Conservation (phyloP, 768 basidiomycete genomes). For the Mycena belliarum region DNA sequence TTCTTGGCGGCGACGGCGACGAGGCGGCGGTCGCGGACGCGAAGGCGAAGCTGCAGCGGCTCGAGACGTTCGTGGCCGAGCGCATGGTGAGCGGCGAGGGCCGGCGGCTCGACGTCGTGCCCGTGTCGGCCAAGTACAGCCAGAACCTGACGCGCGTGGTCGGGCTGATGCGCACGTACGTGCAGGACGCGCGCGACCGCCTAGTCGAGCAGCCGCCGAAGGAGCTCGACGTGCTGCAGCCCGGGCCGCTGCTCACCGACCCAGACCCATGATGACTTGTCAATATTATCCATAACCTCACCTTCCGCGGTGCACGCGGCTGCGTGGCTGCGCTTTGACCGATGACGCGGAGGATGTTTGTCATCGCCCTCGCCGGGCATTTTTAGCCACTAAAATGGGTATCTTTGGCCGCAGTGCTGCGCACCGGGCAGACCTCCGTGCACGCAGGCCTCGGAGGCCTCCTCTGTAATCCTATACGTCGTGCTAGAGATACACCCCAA, state of each 20-base stretch:
- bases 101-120: conserved; percentile 65
- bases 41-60: conserved; percentile 51
- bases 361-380: too few relatives aligned
- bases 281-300: not conserved
- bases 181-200: conserved; percentile 41
- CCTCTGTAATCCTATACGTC: too few relatives aligned
- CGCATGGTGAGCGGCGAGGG: conserved; percentile 41
- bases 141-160: conserved; percentile 79
- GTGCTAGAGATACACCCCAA: too few relatives aligned
- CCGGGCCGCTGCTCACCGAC: not conserved
- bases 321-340: too few relatives aligned
- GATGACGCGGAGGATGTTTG: too few relatives aligned
- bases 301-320: not conserved
- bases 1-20: conserved; percentile 58
- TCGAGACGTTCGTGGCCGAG: conserved; percentile 57
- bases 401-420: too few relatives aligned
- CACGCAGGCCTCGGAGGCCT: too few relatives aligned
- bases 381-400: too few relatives aligned
- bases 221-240: conserved; percentile 17
- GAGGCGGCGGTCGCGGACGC: conserved; percentile 52
- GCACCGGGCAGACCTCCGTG: too few relatives aligned
- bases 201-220: conserved; percentile 13
- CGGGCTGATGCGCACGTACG: conserved; percentile 64
- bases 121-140: conserved; percentile 82
- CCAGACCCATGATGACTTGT: not conserved